phyloP scores from a whole-genome alignment of 306 rosid species.

The Potentilla sterilis region DNA sequence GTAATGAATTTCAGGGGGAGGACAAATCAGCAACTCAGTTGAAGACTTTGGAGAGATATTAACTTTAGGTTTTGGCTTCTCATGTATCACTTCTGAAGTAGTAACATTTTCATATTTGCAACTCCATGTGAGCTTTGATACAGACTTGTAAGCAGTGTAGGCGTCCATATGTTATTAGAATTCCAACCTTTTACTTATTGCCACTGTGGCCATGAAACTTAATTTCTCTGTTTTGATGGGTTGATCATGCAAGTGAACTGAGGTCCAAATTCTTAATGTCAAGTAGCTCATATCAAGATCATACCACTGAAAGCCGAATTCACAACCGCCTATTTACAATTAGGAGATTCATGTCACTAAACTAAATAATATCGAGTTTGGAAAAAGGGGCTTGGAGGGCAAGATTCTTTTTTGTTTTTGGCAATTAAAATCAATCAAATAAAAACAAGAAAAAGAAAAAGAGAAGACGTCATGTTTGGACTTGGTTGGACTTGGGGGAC shows the following conservation, averaged over 20 bases:
- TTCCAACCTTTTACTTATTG: neutral
- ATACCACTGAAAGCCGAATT: neutral
- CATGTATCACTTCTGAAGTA: neutral
- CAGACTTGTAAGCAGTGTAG: neutral
- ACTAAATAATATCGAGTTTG: neutral
- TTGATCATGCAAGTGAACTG: neutral
- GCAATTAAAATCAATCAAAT: neutral
- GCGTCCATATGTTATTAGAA: neutral
- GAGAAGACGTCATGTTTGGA: neutral
- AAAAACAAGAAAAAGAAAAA: neutral
- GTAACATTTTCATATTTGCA: neutral
- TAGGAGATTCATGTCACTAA: neutral
- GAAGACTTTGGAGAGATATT: conserved; percentile 11
- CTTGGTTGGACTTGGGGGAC: conserved; percentile 13
- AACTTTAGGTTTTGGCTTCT: neutral
- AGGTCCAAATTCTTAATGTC: neutral
- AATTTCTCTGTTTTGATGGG: too few relatives aligned
- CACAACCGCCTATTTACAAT: neutral
- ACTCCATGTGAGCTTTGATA: neutral
- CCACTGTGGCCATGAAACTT: neutral
- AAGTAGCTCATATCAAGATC: neutral
- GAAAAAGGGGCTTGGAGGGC: neutral
- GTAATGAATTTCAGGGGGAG: conserved; percentile 33
- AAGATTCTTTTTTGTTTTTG: neutral
- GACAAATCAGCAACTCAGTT: conserved; percentile 21